Evolutionary conservation across 345 rosid species (phyloP).

Genomic region (Eucalyptus cladocalyx): DNA sequence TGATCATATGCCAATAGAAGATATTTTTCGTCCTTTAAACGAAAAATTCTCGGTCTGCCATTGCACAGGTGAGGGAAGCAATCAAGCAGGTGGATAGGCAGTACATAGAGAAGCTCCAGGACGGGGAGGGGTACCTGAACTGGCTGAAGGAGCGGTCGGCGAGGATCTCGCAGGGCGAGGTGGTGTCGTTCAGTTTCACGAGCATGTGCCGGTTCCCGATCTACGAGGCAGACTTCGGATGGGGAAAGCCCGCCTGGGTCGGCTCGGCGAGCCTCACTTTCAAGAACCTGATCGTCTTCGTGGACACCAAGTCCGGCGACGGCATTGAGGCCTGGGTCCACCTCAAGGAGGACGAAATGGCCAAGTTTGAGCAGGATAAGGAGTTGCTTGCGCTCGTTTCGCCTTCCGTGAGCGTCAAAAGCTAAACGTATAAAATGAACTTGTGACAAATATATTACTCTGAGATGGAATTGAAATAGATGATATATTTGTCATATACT

Average conservation of each 20-base stretch:
- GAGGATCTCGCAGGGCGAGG: background rate
- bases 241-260: slow-evolving; percentile 8
- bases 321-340: slow-evolving; percentile 7
- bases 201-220: slow-evolving; percentile 31
- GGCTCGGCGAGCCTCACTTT: background rate
- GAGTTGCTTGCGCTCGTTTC: background rate
- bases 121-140: background rate
- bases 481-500: too few species aligned
- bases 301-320: slow-evolving; percentile 6
- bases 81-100: background rate
- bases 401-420: background rate
- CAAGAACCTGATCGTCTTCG: slow-evolving; percentile 20
- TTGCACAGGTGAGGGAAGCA: background rate
- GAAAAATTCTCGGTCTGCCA: background rate
- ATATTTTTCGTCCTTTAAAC: background rate
- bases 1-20: background rate
- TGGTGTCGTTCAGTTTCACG: background rate
- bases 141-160: background rate
- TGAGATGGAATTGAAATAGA: too few species aligned
- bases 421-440: background rate
- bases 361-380: background rate
- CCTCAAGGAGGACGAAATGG: background rate
- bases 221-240: slow-evolving; percentile 35
- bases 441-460: too few species aligned
- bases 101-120: background rate